Evolutionary conservation across 345 rosid genomes (phyloP), one percentile per base, ranked within the genome.

Genomic region (Rubroshorea leprosula): DNA sequence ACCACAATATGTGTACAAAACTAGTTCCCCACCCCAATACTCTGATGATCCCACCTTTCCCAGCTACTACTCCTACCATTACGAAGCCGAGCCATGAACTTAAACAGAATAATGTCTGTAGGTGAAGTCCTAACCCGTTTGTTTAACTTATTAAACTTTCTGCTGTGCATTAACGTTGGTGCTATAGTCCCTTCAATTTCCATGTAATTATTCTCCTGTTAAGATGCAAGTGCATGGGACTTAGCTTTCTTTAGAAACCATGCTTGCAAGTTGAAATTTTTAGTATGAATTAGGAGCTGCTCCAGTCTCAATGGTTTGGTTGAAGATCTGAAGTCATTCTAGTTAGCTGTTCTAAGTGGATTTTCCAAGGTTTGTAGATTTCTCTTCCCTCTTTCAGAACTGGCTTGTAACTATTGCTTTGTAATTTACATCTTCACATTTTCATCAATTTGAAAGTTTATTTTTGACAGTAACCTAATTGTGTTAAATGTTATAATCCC

Each of bases 11-110:
- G 43, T 68, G 45, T 79, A 74, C 29, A 65, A 72, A 49, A 80
- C 71, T 44, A 51, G 72, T 41, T 65, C 74, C 14, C 61, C 69
- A 5, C 71, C 81, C 17, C 78, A 76, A 51, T 69, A 78, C 24
- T 64, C 52, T 44, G 76, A 75, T 54, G 49, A 74, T 27, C 62
- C 72, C 17, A 35, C 64, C 23, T 53, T 58, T 5, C 62, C 64
- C 17, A 57, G 64, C 45, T 69, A 63, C 27, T 62, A 72, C 49
- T 44, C 72, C 22, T 80, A 83, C 54, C 62, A 70, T 62, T 77
- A 81, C 56, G 78, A 74, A 31, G 44, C 47, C 55, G 68, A 66
- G 23, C 65, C 48, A 9, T 69, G 74, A 51, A 55, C 49, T 9
- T 43, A 2, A 49, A 35, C n/a, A 35, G 12, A 35, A 1, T 8